phyloP scores from a whole-genome alignment of 768 basidiomycete species.

The Coprinopsis strossmayeri region DNA sequence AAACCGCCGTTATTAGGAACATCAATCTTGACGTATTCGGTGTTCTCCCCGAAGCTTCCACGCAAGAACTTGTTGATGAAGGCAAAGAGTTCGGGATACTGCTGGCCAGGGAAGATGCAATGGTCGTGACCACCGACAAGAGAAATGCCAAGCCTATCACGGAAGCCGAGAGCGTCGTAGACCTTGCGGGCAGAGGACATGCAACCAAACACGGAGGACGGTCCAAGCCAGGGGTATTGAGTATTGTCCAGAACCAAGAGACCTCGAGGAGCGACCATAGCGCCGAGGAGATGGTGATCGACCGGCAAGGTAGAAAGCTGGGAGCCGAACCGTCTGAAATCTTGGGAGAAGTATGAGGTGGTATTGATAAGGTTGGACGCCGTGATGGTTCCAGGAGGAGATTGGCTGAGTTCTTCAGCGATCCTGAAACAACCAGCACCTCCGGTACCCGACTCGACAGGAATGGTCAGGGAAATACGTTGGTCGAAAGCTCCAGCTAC shows the following conservation, averaged over 20 bases:
- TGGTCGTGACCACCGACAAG: conserved; percentile 45
- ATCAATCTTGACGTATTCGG: conserved; percentile 36
- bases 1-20: conserved; percentile 29
- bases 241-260: conserved; percentile 48
- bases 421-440: conserved; percentile 56
- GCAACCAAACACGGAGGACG: conserved; percentile 39
- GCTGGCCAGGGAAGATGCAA: conserved; percentile 40
- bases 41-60: conserved; percentile 33
- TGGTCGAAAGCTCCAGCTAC: conserved; percentile 53
- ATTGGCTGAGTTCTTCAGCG: conserved; percentile 37
- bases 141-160: conserved; percentile 40
- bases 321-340: conserved; percentile 40
- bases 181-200: conserved; percentile 39
- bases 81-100: conserved; percentile 37
- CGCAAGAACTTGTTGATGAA: conserved; percentile 49
- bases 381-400: conserved; percentile 40
- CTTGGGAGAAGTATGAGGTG: conserved; percentile 54
- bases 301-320: conserved; percentile 39
- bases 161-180: conserved; percentile 38
- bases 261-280: conserved; percentile 44
- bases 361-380: conserved; percentile 50
- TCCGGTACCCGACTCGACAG: conserved; percentile 57
- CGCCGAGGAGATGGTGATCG: conserved; percentile 55
- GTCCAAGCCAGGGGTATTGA: conserved; percentile 43
- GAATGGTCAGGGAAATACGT: conserved; percentile 52